These are phyloP conservation scores for Morella rubra DNA, from an alignment of 306 rosid genomes.

Conservation along the genomic window DNA sequence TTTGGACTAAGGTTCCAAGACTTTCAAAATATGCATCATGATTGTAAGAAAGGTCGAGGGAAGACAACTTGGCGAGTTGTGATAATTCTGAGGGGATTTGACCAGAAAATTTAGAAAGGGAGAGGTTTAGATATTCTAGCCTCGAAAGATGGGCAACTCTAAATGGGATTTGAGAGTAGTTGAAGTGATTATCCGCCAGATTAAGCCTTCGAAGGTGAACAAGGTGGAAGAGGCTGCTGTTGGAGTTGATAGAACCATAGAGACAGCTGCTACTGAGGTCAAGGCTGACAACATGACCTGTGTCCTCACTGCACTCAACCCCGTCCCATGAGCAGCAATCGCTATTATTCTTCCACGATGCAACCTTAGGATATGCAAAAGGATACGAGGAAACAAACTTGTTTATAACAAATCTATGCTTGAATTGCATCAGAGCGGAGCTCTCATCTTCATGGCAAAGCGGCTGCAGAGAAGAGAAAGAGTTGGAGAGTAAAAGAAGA, in stretches of 20 bases:
- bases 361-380: neutral
- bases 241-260: neutral
- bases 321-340: neutral
- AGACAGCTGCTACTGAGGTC: neutral
- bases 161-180: neutral
- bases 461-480: too few relatives aligned
- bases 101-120: neutral
- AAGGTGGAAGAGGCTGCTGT: neutral
- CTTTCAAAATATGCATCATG: neutral
- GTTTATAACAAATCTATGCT: neutral
- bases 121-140: neutral
- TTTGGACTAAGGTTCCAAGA: conserved; percentile 4
- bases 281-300: neutral
- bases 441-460: neutral
- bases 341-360: neutral
- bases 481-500: too few relatives aligned
- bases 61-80: neutral
- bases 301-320: neutral
- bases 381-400: rapidly evolving
- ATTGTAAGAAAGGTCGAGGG: conserved; percentile 14
- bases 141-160: neutral
- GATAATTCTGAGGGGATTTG: neutral
- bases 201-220: neutral
- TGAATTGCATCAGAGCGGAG: neutral
- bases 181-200: neutral